Evolutionary conservation across 495 filamentous ascomycete genomes (phyloP).

Genomic region (Aspergillus kassunensis): DNA sequence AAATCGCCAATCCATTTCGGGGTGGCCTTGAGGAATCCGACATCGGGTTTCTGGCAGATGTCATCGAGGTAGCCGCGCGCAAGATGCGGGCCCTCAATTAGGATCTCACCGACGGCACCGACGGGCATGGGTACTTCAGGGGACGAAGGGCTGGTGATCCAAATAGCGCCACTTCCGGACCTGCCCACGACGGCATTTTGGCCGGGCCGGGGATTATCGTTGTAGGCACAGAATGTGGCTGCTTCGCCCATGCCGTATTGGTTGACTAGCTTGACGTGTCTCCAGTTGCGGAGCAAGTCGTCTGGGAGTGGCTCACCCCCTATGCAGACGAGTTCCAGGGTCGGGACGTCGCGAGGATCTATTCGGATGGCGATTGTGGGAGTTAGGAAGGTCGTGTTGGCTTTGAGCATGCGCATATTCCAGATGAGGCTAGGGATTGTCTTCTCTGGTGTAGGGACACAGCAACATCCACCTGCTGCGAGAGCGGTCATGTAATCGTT

Average conservation of each 20-base stretch:
- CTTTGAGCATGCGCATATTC: conserved; percentile 31
- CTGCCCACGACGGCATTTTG: background rate
- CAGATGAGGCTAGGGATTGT: conserved; percentile 28
- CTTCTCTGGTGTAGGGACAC: conserved; percentile 36
- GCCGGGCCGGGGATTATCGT: conserved; percentile 11
- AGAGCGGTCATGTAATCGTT: conserved; percentile 41
- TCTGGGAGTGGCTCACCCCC: conserved; percentile 43
- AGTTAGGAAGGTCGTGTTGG: conserved; percentile 40
- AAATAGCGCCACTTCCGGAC: background rate
- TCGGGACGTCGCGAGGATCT: conserved; percentile 31
- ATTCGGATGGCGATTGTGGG: conserved; percentile 39
- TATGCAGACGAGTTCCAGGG: conserved; percentile 12
- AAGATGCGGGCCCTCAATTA: conserved; percentile 56
- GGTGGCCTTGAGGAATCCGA: conserved; percentile 9
- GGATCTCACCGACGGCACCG: conserved; percentile 53
- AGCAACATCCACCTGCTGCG: conserved; percentile 43
- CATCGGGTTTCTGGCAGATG: conserved; percentile 5
- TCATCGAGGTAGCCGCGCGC: conserved; percentile 50
- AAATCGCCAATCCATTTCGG: conserved; percentile 19
- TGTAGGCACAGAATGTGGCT: conserved; percentile 23
- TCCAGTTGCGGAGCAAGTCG: conserved; percentile 43
- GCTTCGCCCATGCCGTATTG: conserved; percentile 56
- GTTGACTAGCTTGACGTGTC: conserved; percentile 43
- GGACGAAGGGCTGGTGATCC: conserved; percentile 30
- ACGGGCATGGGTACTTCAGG: conserved; percentile 47